Evolutionary conservation across 805 yeast genomes (phyloP).

Genomic region (Isabelozyma gotoi): DNA sequence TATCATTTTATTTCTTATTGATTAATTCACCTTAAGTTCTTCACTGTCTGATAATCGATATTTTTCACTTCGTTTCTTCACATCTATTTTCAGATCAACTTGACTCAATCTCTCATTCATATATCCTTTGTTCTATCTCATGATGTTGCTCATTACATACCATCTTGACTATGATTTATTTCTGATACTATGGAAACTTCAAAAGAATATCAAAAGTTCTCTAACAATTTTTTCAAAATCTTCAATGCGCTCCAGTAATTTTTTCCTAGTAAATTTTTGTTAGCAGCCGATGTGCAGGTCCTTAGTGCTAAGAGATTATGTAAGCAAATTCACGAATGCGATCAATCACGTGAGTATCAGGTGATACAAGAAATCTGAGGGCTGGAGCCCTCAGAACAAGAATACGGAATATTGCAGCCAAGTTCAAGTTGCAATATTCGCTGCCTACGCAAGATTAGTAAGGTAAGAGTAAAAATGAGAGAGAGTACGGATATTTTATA

Average conservation of each 20-base stretch:
- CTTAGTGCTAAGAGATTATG: neutral
- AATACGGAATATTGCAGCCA: neutral
- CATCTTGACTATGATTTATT: constrained; percentile 14
- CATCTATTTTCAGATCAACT: constrained; percentile 1
- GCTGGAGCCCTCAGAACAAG: neutral
- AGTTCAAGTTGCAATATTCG: too few species aligned
- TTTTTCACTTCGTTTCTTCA: constrained; percentile 3
- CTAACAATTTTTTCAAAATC: constrained; percentile 6
- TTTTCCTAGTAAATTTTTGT: neutral
- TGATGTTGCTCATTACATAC: constrained; percentile 10
- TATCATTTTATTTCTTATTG: too few species aligned
- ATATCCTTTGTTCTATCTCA: neutral
- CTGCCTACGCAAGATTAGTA: too few species aligned
- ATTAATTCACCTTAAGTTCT: too few species aligned
- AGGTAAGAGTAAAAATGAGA: too few species aligned
- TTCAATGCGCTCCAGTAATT: neutral
- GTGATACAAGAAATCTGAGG: neutral
- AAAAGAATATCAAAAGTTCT: neutral
- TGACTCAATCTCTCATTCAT: neutral
- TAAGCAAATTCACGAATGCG: neutral
- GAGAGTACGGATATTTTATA: too few species aligned
- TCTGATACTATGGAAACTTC: constrained; percentile 4
- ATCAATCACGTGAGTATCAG: neutral
- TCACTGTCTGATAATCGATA: neutral
- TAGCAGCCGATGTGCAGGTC: neutral